These are phyloP conservation scores for Plectosphaerella sp. DNA, from an alignment of 2,329 filamentous ascomycete genomes.

Conservation along the genomic window DNA sequence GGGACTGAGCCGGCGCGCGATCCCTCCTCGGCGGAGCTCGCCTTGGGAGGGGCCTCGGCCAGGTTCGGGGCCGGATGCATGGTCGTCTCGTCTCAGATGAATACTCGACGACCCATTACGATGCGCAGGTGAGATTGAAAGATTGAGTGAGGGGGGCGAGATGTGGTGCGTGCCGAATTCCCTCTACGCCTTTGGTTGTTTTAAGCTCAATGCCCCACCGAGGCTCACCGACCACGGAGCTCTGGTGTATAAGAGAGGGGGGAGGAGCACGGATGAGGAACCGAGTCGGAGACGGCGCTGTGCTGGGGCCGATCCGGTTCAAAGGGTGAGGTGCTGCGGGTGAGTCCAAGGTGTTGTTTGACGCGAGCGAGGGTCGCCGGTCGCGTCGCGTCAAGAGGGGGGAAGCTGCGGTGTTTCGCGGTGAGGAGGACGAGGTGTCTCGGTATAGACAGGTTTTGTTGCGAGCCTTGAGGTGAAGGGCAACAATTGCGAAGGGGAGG, in stretches of 20 bases:
- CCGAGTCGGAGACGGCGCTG: constrained; percentile 5
- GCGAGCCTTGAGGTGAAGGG: neutral
- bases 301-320: no score
- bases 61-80: constrained; percentile 36
- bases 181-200: neutral
- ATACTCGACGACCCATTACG: neutral
- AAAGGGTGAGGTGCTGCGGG: no score
- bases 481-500: constrained; percentile 6
- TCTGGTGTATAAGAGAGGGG: neutral
- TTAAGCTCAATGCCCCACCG: constrained; percentile 11
- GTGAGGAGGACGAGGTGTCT: neutral
- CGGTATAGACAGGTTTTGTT: neutral
- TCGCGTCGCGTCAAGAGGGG: neutral
- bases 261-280: constrained; percentile 11
- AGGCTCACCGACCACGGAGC: constrained; percentile 14
- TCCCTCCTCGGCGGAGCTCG: constrained; percentile 15
- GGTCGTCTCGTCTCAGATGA: constrained; percentile 8
- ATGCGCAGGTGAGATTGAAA: neutral
- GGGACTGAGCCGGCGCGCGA: constrained; percentile 11
- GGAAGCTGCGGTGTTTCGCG: neutral
- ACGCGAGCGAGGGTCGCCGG: neutral
- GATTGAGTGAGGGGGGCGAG: neutral
- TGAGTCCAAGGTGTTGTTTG: no score
- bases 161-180: neutral
- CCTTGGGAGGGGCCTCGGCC: constrained; percentile 24